Base-by-base conservation (phyloP, 1,139 yeast genomes). In the Saccharomyces hybrid region DNA sequence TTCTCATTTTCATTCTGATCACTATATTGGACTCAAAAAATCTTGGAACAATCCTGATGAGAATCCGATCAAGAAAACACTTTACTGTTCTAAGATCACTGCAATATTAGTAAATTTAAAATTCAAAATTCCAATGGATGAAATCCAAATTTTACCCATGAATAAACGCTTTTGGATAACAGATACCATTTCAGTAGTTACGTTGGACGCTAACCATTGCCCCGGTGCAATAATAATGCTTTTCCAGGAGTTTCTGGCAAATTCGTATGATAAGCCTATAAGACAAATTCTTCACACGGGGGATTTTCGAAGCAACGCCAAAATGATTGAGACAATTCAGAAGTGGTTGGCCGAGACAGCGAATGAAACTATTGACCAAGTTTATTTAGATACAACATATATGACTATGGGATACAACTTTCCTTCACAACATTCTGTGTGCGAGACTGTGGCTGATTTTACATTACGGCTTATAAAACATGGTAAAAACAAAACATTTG, bases 1-100 rank as follows among this genome's bases (percentile, higher is more conserved):
- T 42, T 79, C 91, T 0, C 99, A 93, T 72, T 91, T 88, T 71
- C 99, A 93, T 69, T 76, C 95, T 0, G 99, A 93, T 67, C 99
- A 93, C 67, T 93, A 93, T 65, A 90, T 89, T 2, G 98, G 98
- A 0, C 71, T 93, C 23, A 73, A 84, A 3, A 86, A 86, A 62
- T 76, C 78, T 42, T 93, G 98, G 98, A 72, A 27, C 14, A 38
- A 38, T 20, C 44, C 44, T 20, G 27, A 47, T n/a, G 49, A 31
- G 23, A 28, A 79, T 51, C 78, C 80, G 46, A 84, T 85, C 0
- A 73, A 75, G 11, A 38, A 38, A 6, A 38, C n/a, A 8, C 81
- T 91, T 2, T 88, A 83, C 61, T 86, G 96, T 60, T 83, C 96
- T 0, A 73, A 73, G 13, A 79, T 85, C 6, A 90, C 97, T 0